Conservation (phyloP, 2,329 filamentous ascomycete species). For the Fusarium ramigenum region DNA sequence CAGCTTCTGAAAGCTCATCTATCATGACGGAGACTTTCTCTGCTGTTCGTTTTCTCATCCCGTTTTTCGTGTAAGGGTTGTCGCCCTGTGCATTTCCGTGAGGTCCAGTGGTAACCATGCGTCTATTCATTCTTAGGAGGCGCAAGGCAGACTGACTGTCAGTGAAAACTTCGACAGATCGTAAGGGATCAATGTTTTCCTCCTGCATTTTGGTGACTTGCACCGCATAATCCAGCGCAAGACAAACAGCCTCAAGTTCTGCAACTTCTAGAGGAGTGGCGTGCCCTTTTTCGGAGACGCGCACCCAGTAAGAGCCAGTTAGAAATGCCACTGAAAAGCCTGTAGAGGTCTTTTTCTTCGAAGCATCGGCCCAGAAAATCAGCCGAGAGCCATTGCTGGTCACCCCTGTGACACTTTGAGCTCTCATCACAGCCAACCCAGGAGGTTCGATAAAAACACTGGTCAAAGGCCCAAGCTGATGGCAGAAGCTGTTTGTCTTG, state of each 20-base stretch:
- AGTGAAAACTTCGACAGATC: not conserved
- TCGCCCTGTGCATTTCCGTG: not conserved
- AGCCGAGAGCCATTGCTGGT: not conserved
- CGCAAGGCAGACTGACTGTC: not conserved
- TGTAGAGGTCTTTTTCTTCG: not conserved
- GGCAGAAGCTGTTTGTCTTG: not conserved
- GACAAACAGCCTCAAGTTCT: not conserved
- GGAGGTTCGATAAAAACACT: not conserved
- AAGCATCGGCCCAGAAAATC: not conserved
- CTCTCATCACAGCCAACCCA: not conserved
- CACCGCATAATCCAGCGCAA: not conserved
- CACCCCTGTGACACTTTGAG: not conserved
- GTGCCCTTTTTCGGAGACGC: not conserved
- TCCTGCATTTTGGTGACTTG: not conserved
- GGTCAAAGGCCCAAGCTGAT: not conserved
- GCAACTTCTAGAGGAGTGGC: not conserved
- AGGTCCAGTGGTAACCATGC: not conserved
- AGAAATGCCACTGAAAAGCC: not conserved
- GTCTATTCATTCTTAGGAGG: not conserved
- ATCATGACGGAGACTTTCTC: not conserved
- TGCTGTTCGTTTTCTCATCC: not conserved
- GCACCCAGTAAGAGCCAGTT: not conserved
- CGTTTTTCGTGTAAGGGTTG: not conserved
- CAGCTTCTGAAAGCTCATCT: not conserved
- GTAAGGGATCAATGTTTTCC: not conserved